These are phyloP conservation scores for Colletotrichum sp. DNA, from an alignment of 2,329 filamentous ascomycete genomes.

Conservation along the genomic window DNA sequence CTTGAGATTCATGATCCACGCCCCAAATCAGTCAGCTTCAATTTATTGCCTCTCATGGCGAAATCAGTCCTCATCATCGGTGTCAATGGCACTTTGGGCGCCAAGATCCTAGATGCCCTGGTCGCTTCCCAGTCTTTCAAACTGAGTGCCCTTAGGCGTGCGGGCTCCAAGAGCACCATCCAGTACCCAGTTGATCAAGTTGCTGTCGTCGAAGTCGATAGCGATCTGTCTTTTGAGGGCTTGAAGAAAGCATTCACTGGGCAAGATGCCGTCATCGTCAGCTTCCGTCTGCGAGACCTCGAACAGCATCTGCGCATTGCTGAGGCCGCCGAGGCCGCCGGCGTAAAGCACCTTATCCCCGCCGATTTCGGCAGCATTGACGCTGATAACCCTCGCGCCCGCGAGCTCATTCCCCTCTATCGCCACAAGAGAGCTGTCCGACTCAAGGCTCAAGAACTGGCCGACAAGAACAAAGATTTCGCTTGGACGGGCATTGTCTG, in stretches of 20 bases:
- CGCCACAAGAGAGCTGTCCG: slow-evolving; percentile 38
- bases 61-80: slow-evolving; percentile 41
- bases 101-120: slow-evolving; percentile 35
- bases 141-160: slow-evolving; percentile 38
- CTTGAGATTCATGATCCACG: neutral
- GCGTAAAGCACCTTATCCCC: slow-evolving; percentile 41
- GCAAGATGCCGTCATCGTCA: slow-evolving; percentile 41
- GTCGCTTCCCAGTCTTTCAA: slow-evolving; percentile 30
- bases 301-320: slow-evolving; percentile 38
- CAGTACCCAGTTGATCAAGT: slow-evolving; percentile 21
- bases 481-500: slow-evolving; percentile 42
- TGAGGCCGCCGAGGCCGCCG: slow-evolving; percentile 38
- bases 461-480: slow-evolving; percentile 28
- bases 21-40: neutral
- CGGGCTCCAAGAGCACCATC: slow-evolving; percentile 32
- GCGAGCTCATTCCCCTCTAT: slow-evolving; percentile 40
- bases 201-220: slow-evolving; percentile 29
- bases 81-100: slow-evolving; percentile 41
- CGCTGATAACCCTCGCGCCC: slow-evolving; percentile 34
- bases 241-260: slow-evolving; percentile 34
- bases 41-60: slow-evolving; percentile 26
- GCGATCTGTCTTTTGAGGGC: slow-evolving; percentile 31
- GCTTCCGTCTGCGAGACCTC: slow-evolving; percentile 34
- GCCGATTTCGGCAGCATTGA: slow-evolving; percentile 47
- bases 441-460: slow-evolving; percentile 30